Evolutionary conservation across 306 rosid genomes (phyloP).

Genomic region (Senna tora): DNA sequence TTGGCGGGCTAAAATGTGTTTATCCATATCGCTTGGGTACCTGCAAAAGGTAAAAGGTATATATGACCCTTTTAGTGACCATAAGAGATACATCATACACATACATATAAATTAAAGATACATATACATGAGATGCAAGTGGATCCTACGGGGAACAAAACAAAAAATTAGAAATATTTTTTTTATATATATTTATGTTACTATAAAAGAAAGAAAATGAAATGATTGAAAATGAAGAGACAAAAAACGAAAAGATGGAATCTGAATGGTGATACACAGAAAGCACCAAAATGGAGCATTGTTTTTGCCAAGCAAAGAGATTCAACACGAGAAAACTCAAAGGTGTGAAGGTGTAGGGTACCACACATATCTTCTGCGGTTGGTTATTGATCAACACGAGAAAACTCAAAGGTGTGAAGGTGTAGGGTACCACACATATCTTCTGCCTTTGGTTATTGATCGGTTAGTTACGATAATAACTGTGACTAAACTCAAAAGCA

Average conservation of each 20-base stretch:
- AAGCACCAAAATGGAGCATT: constrained; percentile 45
- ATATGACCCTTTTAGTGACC: constrained; percentile 29
- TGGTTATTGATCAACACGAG: too few species aligned
- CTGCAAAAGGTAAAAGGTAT: constrained; percentile 49
- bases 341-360: background rate
- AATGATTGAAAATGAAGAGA: constrained; percentile 51
- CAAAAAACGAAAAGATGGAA: constrained; percentile 41
- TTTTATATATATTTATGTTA: background rate
- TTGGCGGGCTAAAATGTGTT: constrained; percentile 78
- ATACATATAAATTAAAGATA: too few species aligned
- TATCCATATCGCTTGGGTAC: constrained; percentile 81
- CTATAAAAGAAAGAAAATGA: constrained; percentile 37
- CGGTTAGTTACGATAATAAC: too few species aligned
- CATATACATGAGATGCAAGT: constrained; percentile 12
- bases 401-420: too few species aligned
- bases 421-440: too few species aligned
- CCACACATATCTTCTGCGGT: background rate
- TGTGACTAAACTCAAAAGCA: too few species aligned
- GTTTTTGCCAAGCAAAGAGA: constrained; percentile 40
- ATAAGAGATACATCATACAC: background rate
- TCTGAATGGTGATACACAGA: constrained; percentile 54
- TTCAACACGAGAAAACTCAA: background rate
- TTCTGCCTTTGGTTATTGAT: too few species aligned
- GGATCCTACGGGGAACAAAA: constrained; percentile 40
- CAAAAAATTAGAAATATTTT: constrained; percentile 30